Evolutionary conservation across 768 basidiomycete genomes (phyloP).

Genomic region (Boletellus ananiceps): DNA sequence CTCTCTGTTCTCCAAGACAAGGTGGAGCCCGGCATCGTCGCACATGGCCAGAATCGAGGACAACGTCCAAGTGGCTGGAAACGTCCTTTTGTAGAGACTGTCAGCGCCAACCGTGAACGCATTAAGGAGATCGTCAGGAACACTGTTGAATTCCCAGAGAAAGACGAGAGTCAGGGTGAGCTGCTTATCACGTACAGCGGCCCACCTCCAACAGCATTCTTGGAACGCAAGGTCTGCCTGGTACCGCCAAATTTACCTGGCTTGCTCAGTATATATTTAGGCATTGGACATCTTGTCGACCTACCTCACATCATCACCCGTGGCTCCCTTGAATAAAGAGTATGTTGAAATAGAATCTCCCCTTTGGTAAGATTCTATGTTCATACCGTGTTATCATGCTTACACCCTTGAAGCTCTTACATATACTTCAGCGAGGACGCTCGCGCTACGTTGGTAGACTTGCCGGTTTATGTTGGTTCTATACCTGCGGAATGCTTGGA

Average conservation of each 20-base stretch:
- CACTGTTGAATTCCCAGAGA: conserved; percentile 89
- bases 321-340: conserved; percentile 82
- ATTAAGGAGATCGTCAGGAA: conserved; percentile 53
- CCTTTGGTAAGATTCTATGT: conserved; percentile 54
- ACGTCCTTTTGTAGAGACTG: conserved; percentile 88
- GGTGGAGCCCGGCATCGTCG: conserved; percentile 77
- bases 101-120: conserved; percentile 57
- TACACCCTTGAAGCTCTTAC: conserved; percentile 52
- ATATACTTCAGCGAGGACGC: conserved; percentile 81
- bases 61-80: conserved; percentile 79
- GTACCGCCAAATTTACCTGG: not conserved
- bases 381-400: conserved; percentile 7
- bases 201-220: conserved; percentile 62
- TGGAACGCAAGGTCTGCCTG: conserved; percentile 60
- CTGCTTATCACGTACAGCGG: conserved; percentile 74
- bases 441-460: conserved; percentile 64
- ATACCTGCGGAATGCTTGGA: conserved; percentile 79
- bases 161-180: conserved; percentile 94
- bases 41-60: conserved; percentile 69
- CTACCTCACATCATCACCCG: conserved; percentile 83
- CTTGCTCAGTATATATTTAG: conserved; percentile 31
- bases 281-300: conserved; percentile 82
- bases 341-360: conserved; percentile 90
- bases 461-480: conserved; percentile 77
- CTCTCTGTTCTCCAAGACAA: conserved; percentile 77